Evolutionary conservation across 371 early-diverging fungal species (phyloP), one percentile per base, ranked within the genome.

Genomic region (Circinella umbellata): DNA sequence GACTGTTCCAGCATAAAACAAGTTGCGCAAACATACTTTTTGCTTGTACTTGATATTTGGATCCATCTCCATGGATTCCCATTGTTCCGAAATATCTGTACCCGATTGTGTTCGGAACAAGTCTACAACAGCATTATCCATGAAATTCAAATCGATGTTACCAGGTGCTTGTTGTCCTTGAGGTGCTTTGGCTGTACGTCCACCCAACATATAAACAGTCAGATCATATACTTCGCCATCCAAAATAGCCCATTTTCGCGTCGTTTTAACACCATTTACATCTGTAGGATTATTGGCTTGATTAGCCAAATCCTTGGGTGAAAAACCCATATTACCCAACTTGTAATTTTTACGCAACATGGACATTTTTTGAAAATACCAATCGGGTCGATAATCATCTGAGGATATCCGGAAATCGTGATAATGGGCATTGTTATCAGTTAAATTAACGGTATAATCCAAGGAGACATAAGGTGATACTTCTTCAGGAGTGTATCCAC

Each of bases 1-100:
- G 54, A 96, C 79, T 4, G 90, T 84, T 37, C 96, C 97, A 46
- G 87, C 90, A 71, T 90, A 93, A 75, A 94, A 95, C 20, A 91
- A 82, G 63, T 89, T 86, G 64, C 90, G 87, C 71, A 96, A 77
- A 79, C 97, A 96, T 8, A 73, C 76, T 27, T 73, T 51, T 67
- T 80, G 79, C 20, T 65, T 37, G 20, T 60, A 64, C 42, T 70
- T 80, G 66, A 66, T 73, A 37, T 49, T 74, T 54, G 51, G 51
- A 18, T 70, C 77, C 57, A 77, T 35, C 0, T 70, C 61, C 34
- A 84, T 59, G n/a, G 69, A 64, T 65, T 88, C 83, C 78, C 84
- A 89, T 34, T 70, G 68, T 63, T 86, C 79, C 14, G 91, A 82
- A 64, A 90, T 87, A 73, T 91, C 90, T 37, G 76, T 74, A 35